Conservation (phyloP, 2,329 filamentous ascomycete species). For the Dothiorella sarmentorum region DNA sequence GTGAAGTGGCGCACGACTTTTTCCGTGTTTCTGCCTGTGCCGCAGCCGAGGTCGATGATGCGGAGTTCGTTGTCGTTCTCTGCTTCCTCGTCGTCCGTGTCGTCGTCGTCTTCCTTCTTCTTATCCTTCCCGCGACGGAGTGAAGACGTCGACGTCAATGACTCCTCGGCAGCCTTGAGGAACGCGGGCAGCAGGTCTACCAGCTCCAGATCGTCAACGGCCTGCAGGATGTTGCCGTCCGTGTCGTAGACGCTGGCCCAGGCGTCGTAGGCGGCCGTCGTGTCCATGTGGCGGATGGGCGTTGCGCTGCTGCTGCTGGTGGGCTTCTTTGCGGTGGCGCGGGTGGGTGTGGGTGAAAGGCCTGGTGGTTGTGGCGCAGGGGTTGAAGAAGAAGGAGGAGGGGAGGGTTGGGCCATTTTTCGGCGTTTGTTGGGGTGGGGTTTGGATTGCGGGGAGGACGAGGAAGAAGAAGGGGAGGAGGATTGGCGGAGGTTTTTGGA, state of each 20-base stretch:
- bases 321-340: slow-evolving; percentile 19
- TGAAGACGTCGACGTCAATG: no score
- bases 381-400: neutral
- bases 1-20: no score
- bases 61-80: no score
- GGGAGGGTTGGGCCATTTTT: neutral
- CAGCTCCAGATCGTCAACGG: slow-evolving; percentile 59
- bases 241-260: slow-evolving; percentile 60
- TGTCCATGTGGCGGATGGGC: slow-evolving; percentile 36
- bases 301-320: no score
- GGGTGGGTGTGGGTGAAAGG: no score
- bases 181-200: slow-evolving; percentile 49
- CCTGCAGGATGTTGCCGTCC: slow-evolving; percentile 65
- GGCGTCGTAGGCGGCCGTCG: slow-evolving; percentile 46
- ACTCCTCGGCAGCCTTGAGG: slow-evolving; percentile 29
- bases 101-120: slow-evolving; percentile 47
- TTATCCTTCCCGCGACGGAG: slow-evolving; percentile 21
- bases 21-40: no score
- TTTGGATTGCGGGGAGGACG: neutral
- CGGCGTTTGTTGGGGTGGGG: neutral
- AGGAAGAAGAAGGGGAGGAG: neutral
- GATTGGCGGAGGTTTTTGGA: neutral
- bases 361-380: no score
- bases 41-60: no score
- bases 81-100: no score